phyloP scores from a whole-genome alignment of 202 grass and related monocot genomes.

The Tripidium arundinaceum region DNA sequence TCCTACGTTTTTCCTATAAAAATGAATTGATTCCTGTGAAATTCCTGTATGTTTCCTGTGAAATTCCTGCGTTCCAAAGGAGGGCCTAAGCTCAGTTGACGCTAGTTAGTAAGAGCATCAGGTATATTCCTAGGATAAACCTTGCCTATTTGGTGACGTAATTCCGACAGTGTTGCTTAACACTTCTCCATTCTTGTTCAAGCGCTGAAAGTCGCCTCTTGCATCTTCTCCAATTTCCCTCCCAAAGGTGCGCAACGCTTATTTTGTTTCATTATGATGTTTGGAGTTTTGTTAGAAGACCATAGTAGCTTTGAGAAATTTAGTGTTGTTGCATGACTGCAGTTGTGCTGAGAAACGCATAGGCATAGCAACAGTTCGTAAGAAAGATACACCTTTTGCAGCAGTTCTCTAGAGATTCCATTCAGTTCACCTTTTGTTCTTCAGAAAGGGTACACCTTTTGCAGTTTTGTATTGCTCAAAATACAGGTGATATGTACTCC shows the following conservation, averaged over 20 bases:
- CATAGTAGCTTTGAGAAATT: neutral
- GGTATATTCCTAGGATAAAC: constrained; percentile 40
- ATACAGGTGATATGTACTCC: neutral
- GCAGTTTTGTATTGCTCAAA: constrained; percentile 10
- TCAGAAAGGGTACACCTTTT: neutral
- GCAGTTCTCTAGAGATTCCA: neutral
- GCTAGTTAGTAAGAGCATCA: neutral
- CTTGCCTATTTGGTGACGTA: neutral
- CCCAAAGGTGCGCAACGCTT: too few species aligned
- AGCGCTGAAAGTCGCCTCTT: neutral
- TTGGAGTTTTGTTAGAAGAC: neutral
- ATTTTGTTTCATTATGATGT: neutral
- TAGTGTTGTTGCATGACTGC: neutral
- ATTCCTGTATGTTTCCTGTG: too few species aligned
- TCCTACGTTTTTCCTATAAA: too few species aligned
- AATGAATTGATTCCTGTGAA: too few species aligned
- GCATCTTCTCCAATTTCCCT: neutral
- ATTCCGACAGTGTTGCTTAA: neutral
- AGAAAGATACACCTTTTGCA: neutral
- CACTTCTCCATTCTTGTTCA: neutral
- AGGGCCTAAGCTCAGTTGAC: neutral
- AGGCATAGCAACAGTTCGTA: neutral
- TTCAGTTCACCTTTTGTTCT: neutral
- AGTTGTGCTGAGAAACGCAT: neutral
- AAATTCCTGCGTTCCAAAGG: too few species aligned